Conservation (phyloP, 768 basidiomycete genomes). For the Termitomyces sp. region DNA sequence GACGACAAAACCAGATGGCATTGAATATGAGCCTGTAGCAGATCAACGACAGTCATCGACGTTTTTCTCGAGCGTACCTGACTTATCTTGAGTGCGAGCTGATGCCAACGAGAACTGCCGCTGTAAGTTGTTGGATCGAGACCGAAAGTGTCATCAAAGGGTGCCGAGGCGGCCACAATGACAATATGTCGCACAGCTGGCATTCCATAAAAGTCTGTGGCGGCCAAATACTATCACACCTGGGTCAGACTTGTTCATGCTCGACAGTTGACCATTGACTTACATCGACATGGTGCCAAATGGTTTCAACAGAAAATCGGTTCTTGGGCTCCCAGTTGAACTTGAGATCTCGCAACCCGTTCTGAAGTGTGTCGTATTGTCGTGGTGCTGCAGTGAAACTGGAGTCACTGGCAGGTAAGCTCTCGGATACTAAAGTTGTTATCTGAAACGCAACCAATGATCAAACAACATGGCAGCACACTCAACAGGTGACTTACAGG, state of each 20-base stretch:
- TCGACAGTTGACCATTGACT: slow-evolving; percentile 8
- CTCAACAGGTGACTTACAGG: slow-evolving; percentile 31
- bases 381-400: slow-evolving; percentile 27
- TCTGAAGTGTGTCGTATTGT: slow-evolving; percentile 37
- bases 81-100: slow-evolving; percentile 39
- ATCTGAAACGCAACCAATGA: slow-evolving; percentile 22
- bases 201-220: slow-evolving; percentile 24
- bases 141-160: slow-evolving; percentile 26
- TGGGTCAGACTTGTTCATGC: not conserved
- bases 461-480: not conserved
- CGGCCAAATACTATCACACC: slow-evolving; percentile 29
- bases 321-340: slow-evolving; percentile 42
- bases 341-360: slow-evolving; percentile 33
- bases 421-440: slow-evolving; percentile 42
- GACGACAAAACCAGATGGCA: slow-evolving; percentile 54
- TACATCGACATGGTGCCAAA: slow-evolving; percentile 45
- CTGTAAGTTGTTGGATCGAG: slow-evolving; percentile 22
- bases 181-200: slow-evolving; percentile 45
- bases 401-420: slow-evolving; percentile 33
- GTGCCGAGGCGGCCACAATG: slow-evolving; percentile 49
- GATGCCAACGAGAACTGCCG: slow-evolving; percentile 35
- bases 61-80: slow-evolving; percentile 32
- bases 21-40: slow-evolving; percentile 45
- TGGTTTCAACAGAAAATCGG: slow-evolving; percentile 37
- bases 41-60: not conserved